These are phyloP conservation scores for Obelidium mucronatum DNA, from an alignment of 192 early-diverging fungal species.

Conservation along the genomic window DNA sequence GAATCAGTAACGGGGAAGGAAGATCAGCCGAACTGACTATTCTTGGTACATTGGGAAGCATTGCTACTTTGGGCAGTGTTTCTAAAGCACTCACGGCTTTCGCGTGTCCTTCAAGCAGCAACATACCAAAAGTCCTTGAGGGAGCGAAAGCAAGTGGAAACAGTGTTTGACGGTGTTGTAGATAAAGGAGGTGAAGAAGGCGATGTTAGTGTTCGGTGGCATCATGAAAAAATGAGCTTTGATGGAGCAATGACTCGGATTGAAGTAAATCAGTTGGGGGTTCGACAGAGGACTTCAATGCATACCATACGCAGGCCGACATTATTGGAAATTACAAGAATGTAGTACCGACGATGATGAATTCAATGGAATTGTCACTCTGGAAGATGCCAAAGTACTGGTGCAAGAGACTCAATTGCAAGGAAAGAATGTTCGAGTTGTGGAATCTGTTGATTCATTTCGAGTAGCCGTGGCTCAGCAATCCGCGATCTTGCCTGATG, in stretches of 20 bases:
- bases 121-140: constrained; percentile 68
- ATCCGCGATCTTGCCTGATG: background rate
- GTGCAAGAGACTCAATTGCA: constrained; percentile 23
- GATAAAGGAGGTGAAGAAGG: constrained; percentile 1
- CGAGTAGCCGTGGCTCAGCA: background rate
- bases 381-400: constrained; percentile 32
- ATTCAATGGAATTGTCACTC: constrained; percentile 16
- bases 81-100: constrained; percentile 87
- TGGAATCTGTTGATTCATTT: constrained; percentile 24
- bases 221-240: background rate
- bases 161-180: constrained; percentile 70
- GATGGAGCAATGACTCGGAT: constrained; percentile 10
- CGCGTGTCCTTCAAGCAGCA: constrained; percentile 82
- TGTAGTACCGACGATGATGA: background rate
- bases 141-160: constrained; percentile 50
- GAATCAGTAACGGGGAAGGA: background rate
- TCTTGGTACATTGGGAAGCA: constrained; percentile 61
- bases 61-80: constrained; percentile 74
- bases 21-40: constrained; percentile 52
- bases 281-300: background rate
- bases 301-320: background rate
- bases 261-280: background rate
- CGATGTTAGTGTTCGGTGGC: constrained; percentile 13
- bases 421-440: constrained; percentile 21
- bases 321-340: background rate